Evolutionary conservation across 768 basidiomycete species (phyloP).

Genomic region (Macrolepiota dolichaula): DNA sequence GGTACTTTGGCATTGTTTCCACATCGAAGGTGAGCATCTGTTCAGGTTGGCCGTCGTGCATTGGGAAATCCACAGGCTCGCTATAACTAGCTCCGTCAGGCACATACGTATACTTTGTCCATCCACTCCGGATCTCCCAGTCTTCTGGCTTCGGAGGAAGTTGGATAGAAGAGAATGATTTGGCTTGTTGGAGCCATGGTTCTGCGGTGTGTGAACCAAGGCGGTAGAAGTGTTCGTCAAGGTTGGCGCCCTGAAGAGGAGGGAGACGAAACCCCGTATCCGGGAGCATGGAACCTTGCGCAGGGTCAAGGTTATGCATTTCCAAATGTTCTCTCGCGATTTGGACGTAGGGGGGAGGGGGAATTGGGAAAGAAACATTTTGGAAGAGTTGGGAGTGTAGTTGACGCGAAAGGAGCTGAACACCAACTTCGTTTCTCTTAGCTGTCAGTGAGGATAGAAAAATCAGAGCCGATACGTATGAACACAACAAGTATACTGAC

Average conservation of each 20-base stretch:
- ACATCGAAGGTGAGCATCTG: slow-evolving; percentile 88
- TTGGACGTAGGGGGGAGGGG: slow-evolving; percentile 57
- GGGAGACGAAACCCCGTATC: slow-evolving; percentile 82
- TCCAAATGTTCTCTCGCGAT: slow-evolving; percentile 80
- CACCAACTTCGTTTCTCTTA: slow-evolving; percentile 86
- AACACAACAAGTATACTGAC: not conserved
- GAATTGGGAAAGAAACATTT: slow-evolving; percentile 58
- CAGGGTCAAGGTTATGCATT: slow-evolving; percentile 78
- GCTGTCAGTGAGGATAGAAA: slow-evolving; percentile 27
- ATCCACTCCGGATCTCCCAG: slow-evolving; percentile 65
- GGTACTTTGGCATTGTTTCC: slow-evolving; percentile 84
- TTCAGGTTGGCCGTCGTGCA: slow-evolving; percentile 61
- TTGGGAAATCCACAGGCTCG: slow-evolving; percentile 67
- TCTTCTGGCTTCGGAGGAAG: slow-evolving; percentile 58
- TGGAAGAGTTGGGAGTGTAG: slow-evolving; percentile 84
- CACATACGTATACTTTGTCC: slow-evolving; percentile 80
- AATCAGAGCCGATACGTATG: not conserved
- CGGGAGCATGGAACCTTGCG: slow-evolving; percentile 77
- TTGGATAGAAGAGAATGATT: slow-evolving; percentile 44
- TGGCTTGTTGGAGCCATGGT: slow-evolving; percentile 75
- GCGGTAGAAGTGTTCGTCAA: slow-evolving; percentile 86
- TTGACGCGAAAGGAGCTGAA: slow-evolving; percentile 83
- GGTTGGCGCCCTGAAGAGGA: slow-evolving; percentile 71
- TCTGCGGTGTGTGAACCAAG: slow-evolving; percentile 68
- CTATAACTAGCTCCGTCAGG: slow-evolving; percentile 75